A percentile compares a stretch with the other conserved stretches of the same genome.
Evolutionary conservation across 169 alveolate genomes (phyloP).

Genomic region (Plasmodium inui): DNA sequence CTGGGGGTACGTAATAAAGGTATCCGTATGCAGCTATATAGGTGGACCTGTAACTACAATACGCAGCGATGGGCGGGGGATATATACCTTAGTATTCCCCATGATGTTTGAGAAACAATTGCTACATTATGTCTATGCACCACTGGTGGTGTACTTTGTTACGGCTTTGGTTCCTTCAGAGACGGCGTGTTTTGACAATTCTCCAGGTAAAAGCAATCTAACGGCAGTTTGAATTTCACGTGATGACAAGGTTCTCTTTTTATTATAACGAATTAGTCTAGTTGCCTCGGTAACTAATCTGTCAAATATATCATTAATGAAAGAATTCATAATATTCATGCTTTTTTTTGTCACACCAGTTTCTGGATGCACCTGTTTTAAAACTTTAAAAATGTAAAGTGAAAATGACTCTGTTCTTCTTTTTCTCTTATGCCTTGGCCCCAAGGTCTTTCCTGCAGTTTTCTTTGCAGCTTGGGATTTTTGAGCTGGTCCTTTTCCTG

Average conservation of each 20-base stretch:
- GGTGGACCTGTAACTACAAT: background rate
- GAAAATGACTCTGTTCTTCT: conserved; percentile 97
- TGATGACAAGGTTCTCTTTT: conserved; percentile 97
- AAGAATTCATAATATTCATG: conserved; percentile 99
- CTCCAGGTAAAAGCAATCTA: conserved; percentile 98
- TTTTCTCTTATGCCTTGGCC: conserved; percentile 92
- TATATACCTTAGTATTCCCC: background rate
- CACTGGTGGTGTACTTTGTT: conserved; percentile 96
- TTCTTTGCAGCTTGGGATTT: conserved; percentile 91
- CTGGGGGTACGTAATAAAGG: background rate
- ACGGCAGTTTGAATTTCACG: conserved; percentile 99
- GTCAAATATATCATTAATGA: conserved; percentile 97
- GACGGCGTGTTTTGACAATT: conserved; percentile 99
- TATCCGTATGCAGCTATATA: conserved; percentile 16
- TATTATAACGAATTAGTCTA: conserved; percentile 96
- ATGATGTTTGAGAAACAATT: background rate
- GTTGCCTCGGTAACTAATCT: conserved; percentile 97
- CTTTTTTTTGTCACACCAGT: conserved; percentile 98
- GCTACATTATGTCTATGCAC: conserved; percentile 79
- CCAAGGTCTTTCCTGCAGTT: conserved; percentile 91
- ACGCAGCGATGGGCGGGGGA: background rate
- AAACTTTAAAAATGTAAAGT: conserved; percentile 98
- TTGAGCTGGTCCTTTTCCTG: conserved; percentile 91
- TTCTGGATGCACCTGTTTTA: conserved; percentile 99
- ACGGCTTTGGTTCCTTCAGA: conserved; percentile 99